A percentile compares a stretch with the other conserved stretches of the same genome.
phyloP scores from a whole-genome alignment of 768 basidiomycete species.

The Tricholoma sp. region DNA sequence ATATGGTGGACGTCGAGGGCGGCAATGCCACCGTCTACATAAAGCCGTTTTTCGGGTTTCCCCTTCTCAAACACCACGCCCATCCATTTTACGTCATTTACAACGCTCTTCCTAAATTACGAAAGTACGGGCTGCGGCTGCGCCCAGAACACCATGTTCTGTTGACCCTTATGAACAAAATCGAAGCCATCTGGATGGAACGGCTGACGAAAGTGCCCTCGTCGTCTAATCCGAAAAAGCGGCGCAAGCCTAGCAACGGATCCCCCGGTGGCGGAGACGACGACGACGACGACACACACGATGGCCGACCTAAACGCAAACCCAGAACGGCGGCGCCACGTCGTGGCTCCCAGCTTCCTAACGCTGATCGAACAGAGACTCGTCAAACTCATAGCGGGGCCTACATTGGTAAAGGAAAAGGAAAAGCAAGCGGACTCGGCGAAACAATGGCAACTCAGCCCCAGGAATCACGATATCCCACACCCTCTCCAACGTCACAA shows the following conservation, averaged over 20 bases:
- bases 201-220: not conserved
- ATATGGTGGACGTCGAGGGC: not conserved
- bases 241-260: not conserved
- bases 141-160: not conserved
- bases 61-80: not conserved
- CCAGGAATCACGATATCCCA: not conserved
- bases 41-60: not conserved
- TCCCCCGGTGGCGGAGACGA: not conserved
- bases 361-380: not conserved
- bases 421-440: not conserved
- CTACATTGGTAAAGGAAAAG: not conserved
- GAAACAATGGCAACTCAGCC: not conserved
- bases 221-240: not conserved
- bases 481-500: not conserved
- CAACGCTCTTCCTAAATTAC: not conserved
- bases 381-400: not conserved
- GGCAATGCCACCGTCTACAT: not conserved
- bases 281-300: not conserved
- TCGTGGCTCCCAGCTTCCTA: not conserved
- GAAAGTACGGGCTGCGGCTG: not conserved
- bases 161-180: not conserved
- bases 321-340: not conserved
- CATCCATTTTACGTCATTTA: not conserved
- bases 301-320: not conserved
- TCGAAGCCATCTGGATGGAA: not conserved